phyloP scores from a whole-genome alignment of 192 early-diverging fungal genomes.

The Linnemannia exigua region DNA sequence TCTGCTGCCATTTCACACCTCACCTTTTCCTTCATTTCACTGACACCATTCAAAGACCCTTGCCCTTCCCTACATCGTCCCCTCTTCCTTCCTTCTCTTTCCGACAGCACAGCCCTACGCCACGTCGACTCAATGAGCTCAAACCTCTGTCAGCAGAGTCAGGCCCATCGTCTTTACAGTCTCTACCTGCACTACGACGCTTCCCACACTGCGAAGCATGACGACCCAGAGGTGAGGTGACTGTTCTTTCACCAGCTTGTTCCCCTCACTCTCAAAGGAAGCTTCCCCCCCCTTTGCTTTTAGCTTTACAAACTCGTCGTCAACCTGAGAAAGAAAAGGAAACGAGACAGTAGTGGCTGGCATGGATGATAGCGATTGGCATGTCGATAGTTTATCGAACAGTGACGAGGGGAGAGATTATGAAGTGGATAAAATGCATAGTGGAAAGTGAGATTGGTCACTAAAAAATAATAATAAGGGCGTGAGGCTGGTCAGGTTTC shows the following conservation, averaged over 20 bases:
- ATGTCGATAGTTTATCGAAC: neutral
- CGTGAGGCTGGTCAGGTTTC: neutral
- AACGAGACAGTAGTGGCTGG: neutral
- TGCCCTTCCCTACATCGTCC: neutral
- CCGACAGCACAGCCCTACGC: neutral
- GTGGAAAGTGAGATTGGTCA: neutral
- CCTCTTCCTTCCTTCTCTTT: neutral
- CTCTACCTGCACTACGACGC: conserved; percentile 56
- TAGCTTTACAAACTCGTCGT: neutral
- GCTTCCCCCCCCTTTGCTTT: neutral
- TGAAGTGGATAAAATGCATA: neutral
- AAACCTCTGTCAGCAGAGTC: conserved; percentile 56
- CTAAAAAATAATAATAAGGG: neutral
- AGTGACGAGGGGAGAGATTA: neutral
- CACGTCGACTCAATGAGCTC: conserved; percentile 43
- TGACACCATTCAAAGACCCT: neutral
- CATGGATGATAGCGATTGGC: neutral
- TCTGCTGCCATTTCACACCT: neutral
- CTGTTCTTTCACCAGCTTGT: conserved; percentile 17
- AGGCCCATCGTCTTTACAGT: conserved; percentile 55
- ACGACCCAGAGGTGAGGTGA: conserved; percentile 58
- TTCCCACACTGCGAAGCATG: conserved; percentile 53
- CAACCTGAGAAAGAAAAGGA: neutral
- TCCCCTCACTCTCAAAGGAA: neutral
- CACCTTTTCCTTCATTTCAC: neutral